Evolutionary conservation across 2,329 filamentous ascomycete genomes (phyloP).

Genomic region (Dothideomycetidae sp.): DNA sequence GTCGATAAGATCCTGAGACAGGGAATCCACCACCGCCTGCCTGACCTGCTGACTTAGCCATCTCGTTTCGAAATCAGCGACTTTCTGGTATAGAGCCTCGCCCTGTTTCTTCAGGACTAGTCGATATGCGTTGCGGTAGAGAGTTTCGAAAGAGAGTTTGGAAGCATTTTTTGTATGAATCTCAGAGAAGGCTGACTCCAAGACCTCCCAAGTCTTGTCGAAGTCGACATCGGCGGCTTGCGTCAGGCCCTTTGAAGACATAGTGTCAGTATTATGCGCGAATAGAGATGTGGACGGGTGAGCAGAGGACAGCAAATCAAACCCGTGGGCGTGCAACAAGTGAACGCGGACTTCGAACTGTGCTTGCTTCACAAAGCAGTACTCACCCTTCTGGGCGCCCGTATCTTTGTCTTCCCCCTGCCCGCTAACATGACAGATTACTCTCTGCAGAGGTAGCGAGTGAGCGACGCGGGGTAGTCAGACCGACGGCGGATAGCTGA

Average conservation of each 20-base stretch:
- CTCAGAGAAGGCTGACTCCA: slow-evolving; percentile 63
- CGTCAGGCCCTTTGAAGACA: slow-evolving; percentile 37
- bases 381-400: slow-evolving; percentile 53
- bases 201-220: slow-evolving; percentile 66
- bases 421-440: slow-evolving; percentile 34
- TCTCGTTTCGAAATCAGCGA: slow-evolving; percentile 64
- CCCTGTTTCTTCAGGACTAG: slow-evolving; percentile 84
- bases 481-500: slow-evolving; percentile 6
- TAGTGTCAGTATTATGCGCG: slow-evolving; percentile 6
- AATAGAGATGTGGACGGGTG: too few relatives aligned
- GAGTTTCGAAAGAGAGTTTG: slow-evolving; percentile 78
- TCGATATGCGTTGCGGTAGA: slow-evolving; percentile 89
- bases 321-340: too few relatives aligned
- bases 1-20: slow-evolving; percentile 47
- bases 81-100: slow-evolving; percentile 62
- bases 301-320: too few relatives aligned
- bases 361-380: neutral
- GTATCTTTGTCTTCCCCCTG: slow-evolving; percentile 47
- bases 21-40: slow-evolving; percentile 52
- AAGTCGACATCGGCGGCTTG: slow-evolving; percentile 56
- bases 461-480: neutral
- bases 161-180: slow-evolving; percentile 91
- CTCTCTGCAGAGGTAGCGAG: neutral
- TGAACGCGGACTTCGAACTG: too few relatives aligned
- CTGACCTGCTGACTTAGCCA: slow-evolving; percentile 69